Evolutionary conservation across 495 filamentous ascomycete species (phyloP).

Genomic region (Podospora bellae-mahoneyi): DNA sequence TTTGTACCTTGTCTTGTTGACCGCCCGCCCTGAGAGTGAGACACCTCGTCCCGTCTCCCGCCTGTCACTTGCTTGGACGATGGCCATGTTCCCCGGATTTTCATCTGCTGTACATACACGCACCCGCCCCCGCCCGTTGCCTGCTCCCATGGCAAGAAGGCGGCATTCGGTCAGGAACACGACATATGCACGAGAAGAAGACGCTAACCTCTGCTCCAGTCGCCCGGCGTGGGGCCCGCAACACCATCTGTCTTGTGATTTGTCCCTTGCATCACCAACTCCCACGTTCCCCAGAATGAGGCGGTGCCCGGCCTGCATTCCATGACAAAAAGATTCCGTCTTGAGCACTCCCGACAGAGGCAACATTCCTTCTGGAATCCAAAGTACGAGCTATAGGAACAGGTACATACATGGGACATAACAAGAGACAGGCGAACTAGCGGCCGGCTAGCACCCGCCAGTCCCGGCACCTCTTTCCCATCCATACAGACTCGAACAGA

Average conservation of each 20-base stretch:
- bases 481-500: neutral
- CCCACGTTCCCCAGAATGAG: slow-evolving; percentile 33
- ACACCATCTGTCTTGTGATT: slow-evolving; percentile 32
- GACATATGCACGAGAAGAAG: slow-evolving; percentile 18
- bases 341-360: slow-evolving; percentile 6
- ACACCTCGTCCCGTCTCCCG: neutral
- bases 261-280: slow-evolving; percentile 35
- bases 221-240: slow-evolving; percentile 30
- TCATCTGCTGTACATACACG: slow-evolving; percentile 2
- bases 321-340: slow-evolving; percentile 38
- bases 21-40: neutral
- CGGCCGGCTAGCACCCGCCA: neutral
- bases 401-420: slow-evolving; percentile 3
- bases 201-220: slow-evolving; percentile 20
- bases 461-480: neutral
- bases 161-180: slow-evolving; percentile 25
- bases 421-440: neutral
- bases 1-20: neutral
- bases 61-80: neutral
- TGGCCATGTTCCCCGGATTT: slow-evolving; percentile 5
- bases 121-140: neutral
- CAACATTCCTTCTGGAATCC: neutral
- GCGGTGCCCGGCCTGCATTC: slow-evolving; percentile 25
- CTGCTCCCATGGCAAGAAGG: too few species aligned
- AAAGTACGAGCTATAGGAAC: neutral